Percentiles rank a stretch among this genome's conserved stretches.
These are phyloP conservation scores for Aspergillus udagawae DNA, from an alignment of 2,329 filamentous ascomycete species.

Conservation along the genomic window DNA sequence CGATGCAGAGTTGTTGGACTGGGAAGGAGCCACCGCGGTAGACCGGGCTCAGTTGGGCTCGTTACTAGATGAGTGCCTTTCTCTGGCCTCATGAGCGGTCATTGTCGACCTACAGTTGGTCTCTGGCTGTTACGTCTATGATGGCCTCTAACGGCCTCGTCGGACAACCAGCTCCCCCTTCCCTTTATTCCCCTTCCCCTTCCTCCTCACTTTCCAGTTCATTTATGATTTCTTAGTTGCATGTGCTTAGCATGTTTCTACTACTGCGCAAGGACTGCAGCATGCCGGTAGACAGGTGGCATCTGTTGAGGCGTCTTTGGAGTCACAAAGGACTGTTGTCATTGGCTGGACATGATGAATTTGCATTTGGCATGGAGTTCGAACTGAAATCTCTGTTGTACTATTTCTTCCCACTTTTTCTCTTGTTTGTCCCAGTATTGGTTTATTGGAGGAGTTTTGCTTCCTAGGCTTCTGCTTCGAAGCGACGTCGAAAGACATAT, in stretches of 20 bases:
- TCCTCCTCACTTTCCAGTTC: slow-evolving; percentile 1
- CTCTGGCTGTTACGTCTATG: not conserved
- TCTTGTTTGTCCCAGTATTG: not conserved
- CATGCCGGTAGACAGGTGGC: not conserved
- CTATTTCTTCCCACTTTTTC: not conserved
- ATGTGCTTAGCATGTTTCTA: not conserved
- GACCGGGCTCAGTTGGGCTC: slow-evolving; percentile 37
- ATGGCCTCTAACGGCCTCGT: not conserved
- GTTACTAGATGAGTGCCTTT: slow-evolving; percentile 41
- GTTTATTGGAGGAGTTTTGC: not conserved
- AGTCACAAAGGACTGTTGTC: not conserved
- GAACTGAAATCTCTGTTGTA: not conserved
- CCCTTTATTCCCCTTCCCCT: slow-evolving; percentile 9
- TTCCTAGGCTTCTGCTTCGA: not conserved
- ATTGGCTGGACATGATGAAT: not conserved
- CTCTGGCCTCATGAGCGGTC: slow-evolving; percentile 35
- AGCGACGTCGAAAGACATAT: slow-evolving; percentile 1
- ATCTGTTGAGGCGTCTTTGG: not conserved
- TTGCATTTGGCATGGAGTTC: not conserved
- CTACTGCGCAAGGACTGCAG: not conserved
- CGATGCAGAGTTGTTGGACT: slow-evolving; percentile 33
- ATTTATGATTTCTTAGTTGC: slow-evolving; percentile 4
- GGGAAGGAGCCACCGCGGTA: slow-evolving; percentile 34
- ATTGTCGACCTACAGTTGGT: not conserved
- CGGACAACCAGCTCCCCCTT: not conserved